Evolutionary conservation across 2,329 filamentous ascomycete species (phyloP).

Genomic region (Penicillium sp.): DNA sequence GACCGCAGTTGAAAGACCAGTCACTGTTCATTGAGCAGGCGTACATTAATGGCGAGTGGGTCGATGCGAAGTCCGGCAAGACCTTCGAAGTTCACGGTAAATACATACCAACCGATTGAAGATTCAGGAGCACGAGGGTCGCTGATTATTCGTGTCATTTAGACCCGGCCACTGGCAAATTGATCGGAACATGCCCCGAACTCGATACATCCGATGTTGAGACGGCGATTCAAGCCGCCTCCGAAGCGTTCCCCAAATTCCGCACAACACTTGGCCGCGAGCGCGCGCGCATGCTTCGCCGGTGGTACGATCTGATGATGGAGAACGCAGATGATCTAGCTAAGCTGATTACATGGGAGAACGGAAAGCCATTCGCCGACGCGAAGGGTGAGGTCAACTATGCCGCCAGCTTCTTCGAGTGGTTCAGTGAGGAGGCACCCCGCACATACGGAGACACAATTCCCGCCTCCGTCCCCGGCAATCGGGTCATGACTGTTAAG

Average conservation of each 20-base stretch:
- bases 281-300: constrained; percentile 59
- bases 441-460: constrained; percentile 61
- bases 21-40: constrained; percentile 79
- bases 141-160: background rate
- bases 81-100: constrained; percentile 81
- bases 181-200: constrained; percentile 79
- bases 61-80: constrained; percentile 78
- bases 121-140: background rate
- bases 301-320: constrained; percentile 66
- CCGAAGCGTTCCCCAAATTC: constrained; percentile 63
- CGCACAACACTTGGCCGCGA: constrained; percentile 60
- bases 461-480: constrained; percentile 56
- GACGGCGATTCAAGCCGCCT: constrained; percentile 78
- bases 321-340: constrained; percentile 65
- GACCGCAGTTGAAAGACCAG: constrained; percentile 65
- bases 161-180: constrained; percentile 79
- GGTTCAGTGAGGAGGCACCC: constrained; percentile 63
- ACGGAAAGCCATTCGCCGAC: constrained; percentile 64
- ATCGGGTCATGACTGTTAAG: constrained; percentile 61
- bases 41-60: constrained; percentile 93
- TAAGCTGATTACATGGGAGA: constrained; percentile 66
- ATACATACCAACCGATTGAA: constrained; percentile 1
- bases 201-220: constrained; percentile 76
- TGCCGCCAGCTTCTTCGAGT: constrained; percentile 60
- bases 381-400: constrained; percentile 59